A percentile compares a stretch with the other conserved stretches of the same genome.
Conservation (phyloP, 352 stramenopile genomes). For the Globisporangium apiculatum region DNA sequence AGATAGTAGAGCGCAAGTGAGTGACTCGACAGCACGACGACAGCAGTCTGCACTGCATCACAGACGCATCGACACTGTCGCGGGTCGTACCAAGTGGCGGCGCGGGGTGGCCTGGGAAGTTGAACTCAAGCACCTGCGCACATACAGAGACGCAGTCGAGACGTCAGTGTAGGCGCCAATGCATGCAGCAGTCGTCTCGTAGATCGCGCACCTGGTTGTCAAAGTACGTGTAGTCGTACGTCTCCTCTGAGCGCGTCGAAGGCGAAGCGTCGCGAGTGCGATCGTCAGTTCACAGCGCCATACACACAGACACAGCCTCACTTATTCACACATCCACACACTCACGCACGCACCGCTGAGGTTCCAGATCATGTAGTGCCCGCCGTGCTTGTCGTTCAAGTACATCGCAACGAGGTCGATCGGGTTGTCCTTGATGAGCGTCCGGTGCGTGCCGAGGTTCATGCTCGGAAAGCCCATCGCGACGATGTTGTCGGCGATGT, state of each 20-base stretch:
- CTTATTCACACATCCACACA: not conserved
- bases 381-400: conserved; percentile 90
- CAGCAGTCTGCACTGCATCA: too few species aligned
- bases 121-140: conserved; percentile 87
- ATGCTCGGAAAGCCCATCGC: conserved; percentile 90
- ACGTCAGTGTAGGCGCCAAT: not conserved
- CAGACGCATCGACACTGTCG: not conserved
- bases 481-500: conserved; percentile 84
- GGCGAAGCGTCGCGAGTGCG: not conserved
- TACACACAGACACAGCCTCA: not conserved
- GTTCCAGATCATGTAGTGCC: conserved; percentile 99
- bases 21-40: too few species aligned
- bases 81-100: conserved; percentile 83
- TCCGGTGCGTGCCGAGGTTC: conserved; percentile 68
- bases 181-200: too few species aligned
- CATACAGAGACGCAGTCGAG: conserved; percentile 12
- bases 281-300: not conserved
- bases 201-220: conserved; percentile 76
- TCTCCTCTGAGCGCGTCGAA: conserved; percentile 70
- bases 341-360: conserved; percentile 56
- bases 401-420: conserved; percentile 92
- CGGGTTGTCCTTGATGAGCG: conserved; percentile 79
- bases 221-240: conserved; percentile 93
- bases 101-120: conserved; percentile 95
- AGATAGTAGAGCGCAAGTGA: not conserved